Percentiles rank a stretch among this genome's conserved stretches.
phyloP scores from a whole-genome alignment of 495 filamentous ascomycete genomes.

The Daldinia bambusicola region DNA sequence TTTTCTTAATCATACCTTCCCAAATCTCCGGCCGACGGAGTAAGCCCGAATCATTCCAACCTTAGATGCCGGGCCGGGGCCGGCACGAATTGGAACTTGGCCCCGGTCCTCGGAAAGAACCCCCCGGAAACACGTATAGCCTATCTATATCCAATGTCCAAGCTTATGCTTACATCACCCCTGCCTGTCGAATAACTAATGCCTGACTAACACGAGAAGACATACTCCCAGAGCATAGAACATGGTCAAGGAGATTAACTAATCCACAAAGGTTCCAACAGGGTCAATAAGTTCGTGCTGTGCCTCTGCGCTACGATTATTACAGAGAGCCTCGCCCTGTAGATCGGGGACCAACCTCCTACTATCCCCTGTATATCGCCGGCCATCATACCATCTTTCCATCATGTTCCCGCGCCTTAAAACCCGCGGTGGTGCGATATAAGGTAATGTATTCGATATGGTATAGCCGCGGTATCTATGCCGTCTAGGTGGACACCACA shows the following conservation, averaged over 20 bases:
- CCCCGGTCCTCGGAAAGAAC: background rate
- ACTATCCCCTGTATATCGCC: background rate
- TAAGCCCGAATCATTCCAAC: background rate
- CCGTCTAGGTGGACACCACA: slow-evolving; percentile 1
- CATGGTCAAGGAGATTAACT: background rate
- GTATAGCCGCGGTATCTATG: no score
- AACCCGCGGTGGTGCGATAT: background rate
- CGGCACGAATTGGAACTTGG: background rate
- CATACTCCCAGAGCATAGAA: background rate
- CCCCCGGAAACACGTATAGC: background rate
- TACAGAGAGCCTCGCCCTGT: background rate
- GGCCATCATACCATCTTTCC: background rate
- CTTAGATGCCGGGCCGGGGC: background rate
- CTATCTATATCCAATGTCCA: background rate
- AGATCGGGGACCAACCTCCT: background rate
- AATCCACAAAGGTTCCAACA: background rate
- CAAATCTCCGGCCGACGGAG: background rate
- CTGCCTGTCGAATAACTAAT: background rate
- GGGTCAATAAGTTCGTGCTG: background rate
- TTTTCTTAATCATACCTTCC: background rate
- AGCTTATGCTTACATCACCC: slow-evolving; percentile 2
- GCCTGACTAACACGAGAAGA: background rate
- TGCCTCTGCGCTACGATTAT: background rate
- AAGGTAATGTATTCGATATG: slow-evolving; percentile 3
- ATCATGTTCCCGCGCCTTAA: background rate